Conservation (phyloP, 1,139 yeast species). For the Blastobotrys persicus region DNA sequence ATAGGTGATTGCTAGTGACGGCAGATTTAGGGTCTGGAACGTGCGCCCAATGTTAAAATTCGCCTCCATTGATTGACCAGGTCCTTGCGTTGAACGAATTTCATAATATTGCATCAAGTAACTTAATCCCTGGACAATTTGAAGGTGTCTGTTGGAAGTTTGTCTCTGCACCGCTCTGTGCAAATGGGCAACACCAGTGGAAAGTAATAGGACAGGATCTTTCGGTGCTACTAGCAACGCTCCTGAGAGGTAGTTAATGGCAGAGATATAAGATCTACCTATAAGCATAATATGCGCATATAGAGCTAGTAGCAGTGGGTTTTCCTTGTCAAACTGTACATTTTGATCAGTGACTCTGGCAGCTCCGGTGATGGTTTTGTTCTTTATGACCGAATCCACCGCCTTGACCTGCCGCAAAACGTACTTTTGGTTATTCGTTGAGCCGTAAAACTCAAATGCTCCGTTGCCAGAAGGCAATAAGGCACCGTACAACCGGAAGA, state of each 20-base stretch:
- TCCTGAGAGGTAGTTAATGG: constrained; percentile 64
- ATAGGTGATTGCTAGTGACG: constrained; percentile 66
- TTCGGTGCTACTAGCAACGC: constrained; percentile 43
- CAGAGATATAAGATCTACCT: constrained; percentile 79
- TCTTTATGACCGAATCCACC: constrained; percentile 63
- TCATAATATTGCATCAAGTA: constrained; percentile 70
- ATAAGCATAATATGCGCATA: constrained; percentile 79
- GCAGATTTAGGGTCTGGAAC: constrained; percentile 78
- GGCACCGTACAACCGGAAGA: constrained; percentile 63
- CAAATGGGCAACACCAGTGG: constrained; percentile 77
- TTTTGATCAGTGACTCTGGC: constrained; percentile 60
- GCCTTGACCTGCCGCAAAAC: constrained; percentile 87
- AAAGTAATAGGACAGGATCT: constrained; percentile 76
- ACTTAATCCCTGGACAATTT: constrained; percentile 81
- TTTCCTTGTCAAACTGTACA: constrained; percentile 44
- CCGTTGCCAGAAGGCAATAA: constrained; percentile 63
- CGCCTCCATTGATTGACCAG: constrained; percentile 68
- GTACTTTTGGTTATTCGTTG: constrained; percentile 84
- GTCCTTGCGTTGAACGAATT: constrained; percentile 41
- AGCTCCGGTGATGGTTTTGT: constrained; percentile 65
- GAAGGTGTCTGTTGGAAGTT: constrained; percentile 80
- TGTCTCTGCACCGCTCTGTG: constrained; percentile 92
- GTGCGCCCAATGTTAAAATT: constrained; percentile 80
- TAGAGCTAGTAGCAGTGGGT: constrained; percentile 69
- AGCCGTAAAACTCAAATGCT: constrained; percentile 60